phyloP scores from a whole-genome alignment of 2,329 filamentous ascomycete genomes.

The Xylariaceae sp. region DNA sequence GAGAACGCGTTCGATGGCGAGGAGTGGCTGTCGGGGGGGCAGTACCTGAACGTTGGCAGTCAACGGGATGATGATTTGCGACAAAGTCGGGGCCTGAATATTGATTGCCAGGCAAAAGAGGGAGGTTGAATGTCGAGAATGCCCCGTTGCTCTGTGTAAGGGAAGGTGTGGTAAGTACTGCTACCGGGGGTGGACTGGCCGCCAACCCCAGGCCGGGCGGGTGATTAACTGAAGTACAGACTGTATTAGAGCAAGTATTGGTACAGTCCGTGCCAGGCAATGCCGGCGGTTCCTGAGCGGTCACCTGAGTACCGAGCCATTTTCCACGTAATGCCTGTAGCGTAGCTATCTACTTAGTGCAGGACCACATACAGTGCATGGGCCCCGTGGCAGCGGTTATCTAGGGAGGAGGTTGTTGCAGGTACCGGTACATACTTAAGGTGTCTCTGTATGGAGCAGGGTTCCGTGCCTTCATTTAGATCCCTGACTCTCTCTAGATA shows the following conservation, averaged over 20 bases:
- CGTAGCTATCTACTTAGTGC: too few species aligned
- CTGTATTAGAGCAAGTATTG: background rate
- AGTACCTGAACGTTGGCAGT: background rate
- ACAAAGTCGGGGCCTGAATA: constrained; percentile 9
- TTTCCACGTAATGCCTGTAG: background rate
- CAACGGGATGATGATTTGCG: constrained; percentile 7
- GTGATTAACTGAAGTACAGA: too few species aligned
- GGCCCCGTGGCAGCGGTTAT: too few species aligned
- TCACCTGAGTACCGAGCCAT: background rate
- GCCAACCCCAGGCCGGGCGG: too few species aligned
- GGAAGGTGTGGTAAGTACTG: background rate
- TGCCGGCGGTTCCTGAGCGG: background rate
- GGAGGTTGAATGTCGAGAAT: constrained; percentile 10
- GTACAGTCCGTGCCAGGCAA: background rate
- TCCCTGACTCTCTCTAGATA: background rate
- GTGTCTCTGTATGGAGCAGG: background rate
- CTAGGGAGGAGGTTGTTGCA: too few species aligned
- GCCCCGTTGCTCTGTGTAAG: constrained; percentile 13
- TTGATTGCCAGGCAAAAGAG: constrained; percentile 1
- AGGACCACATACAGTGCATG: too few species aligned
- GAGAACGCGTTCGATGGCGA: constrained; percentile 5
- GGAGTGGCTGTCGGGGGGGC: background rate
- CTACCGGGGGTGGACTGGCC: too few species aligned
- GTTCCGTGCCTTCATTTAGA: background rate
- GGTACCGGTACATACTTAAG: too few species aligned